Evolutionary conservation across 2,329 filamentous ascomycete genomes (phyloP).

Genomic region (Xylariaceae sp.): DNA sequence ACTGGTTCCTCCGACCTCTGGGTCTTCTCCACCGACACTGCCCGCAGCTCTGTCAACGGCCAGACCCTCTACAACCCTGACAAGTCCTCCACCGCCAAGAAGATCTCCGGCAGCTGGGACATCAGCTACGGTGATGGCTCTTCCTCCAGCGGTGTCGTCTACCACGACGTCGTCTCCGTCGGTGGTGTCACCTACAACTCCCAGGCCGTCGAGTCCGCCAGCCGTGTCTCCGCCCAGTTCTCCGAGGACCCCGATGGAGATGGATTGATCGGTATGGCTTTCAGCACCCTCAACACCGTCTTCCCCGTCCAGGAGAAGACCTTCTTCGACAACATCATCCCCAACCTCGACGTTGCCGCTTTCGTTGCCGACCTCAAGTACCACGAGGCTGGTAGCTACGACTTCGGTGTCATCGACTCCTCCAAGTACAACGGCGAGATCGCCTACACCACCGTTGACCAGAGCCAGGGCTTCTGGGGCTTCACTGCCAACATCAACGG

Average conservation of each 20-base stretch:
- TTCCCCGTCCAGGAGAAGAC: conserved; percentile 28
- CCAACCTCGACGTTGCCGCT: conserved; percentile 26
- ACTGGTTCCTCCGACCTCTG: conserved; percentile 35
- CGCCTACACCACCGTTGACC: conserved; percentile 31
- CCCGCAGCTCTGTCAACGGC: conserved; percentile 22
- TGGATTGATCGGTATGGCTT: conserved; percentile 34
- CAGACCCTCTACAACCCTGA: conserved; percentile 29
- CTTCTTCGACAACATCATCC: conserved; percentile 32
- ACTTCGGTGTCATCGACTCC: conserved; percentile 35
- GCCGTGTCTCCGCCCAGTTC: conserved; percentile 29
- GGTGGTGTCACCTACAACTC: conserved; percentile 28
- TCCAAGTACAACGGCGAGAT: conserved; percentile 32
- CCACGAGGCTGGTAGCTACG: conserved; percentile 33
- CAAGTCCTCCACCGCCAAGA: conserved; percentile 26
- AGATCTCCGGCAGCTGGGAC: conserved; percentile 28
- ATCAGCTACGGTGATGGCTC: conserved; percentile 34
- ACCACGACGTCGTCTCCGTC: conserved; percentile 30
- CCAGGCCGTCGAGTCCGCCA: conserved; percentile 34
- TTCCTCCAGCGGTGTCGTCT: conserved; percentile 34
- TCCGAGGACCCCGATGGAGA: conserved; percentile 30
- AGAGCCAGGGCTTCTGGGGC: conserved; percentile 33
- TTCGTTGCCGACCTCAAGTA: conserved; percentile 34
- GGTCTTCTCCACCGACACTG: conserved; percentile 32
- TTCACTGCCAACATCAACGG: conserved; percentile 30
- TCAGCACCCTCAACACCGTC: conserved; percentile 34